phyloP scores from a whole-genome alignment of 306 rosid species.

The Astragalus membranaceus region DNA sequence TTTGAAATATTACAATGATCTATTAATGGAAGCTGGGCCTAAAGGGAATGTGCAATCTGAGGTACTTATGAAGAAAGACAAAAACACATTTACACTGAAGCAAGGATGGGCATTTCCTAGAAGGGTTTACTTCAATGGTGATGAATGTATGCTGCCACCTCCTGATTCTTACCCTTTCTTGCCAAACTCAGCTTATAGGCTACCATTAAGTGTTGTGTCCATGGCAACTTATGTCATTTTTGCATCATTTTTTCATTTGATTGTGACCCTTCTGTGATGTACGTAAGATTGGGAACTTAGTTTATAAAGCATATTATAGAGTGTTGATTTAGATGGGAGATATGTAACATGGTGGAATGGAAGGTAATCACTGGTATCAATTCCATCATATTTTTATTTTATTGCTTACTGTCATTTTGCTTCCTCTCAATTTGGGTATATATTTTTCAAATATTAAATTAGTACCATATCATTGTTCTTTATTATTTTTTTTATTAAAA shows the following conservation, averaged over 20 bases:
- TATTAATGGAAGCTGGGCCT: constrained; percentile 86
- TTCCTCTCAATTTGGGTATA: too few relatives aligned
- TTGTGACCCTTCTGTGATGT: constrained; percentile 14
- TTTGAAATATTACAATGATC: constrained; percentile 78
- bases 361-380: too few relatives aligned
- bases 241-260: constrained; percentile 30
- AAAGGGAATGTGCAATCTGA: constrained; percentile 85
- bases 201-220: constrained; percentile 10
- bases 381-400: too few relatives aligned
- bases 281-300: not conserved
- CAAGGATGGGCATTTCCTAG: constrained; percentile 99
- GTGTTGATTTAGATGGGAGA: not conserved
- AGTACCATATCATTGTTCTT: too few relatives aligned
- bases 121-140: constrained; percentile 83
- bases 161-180: constrained; percentile 81
- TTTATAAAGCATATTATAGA: constrained; percentile 4
- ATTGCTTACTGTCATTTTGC: too few relatives aligned
- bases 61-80: constrained; percentile 69
- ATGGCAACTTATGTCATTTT: constrained; percentile 25
- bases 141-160: constrained; percentile 86
- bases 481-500: too few relatives aligned
- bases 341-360: not conserved
- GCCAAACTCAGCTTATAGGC: constrained; percentile 53
- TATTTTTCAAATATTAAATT: too few relatives aligned
- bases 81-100: constrained; percentile 64